Evolutionary conservation across 2,329 filamentous ascomycete genomes (phyloP), one percentile per base, ranked within the genome.

Genomic region (Colletotrichum camelliae): DNA sequence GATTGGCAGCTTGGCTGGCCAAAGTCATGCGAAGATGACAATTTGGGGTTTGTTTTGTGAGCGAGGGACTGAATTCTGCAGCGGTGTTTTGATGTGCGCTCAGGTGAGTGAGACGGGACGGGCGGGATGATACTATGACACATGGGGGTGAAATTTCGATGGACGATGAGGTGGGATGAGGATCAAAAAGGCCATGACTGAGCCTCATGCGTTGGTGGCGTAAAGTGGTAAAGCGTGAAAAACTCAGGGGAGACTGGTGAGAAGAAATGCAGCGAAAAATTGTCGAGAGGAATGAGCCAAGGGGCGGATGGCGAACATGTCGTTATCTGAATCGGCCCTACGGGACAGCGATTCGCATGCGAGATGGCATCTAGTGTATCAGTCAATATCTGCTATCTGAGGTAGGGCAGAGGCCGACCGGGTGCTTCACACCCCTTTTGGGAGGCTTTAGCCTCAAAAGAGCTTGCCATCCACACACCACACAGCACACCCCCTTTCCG

Each of bases 241-340:
- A 29, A 60, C n/a, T 57, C 65, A 43, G 57, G 15, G 31, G 39
- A 33, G 15, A 27, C 29, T 7, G 15, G 10, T 21, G 18, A 33
- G 29, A 33, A 75, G 24, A 33, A 27, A 27, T 37, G 15, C 24
- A 31, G 60, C n/a, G 29, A 48, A 35, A 62, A 70, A 29, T 15
- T 15, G 27, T 60, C 57, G 9, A 60, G 18, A 18, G 31, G 39
- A 52, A 57, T 35, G 72, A 35, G 43, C 27, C 66, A 33, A 71
- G 61, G 24, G 35, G 35, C 43, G 39, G 62, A 58, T 57, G 62
- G 13, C 39, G 37, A 57, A 62, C 60, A 35, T 60, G 67, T 31
- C 48, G 70, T 68, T 73, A 75, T 75, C 70, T 73, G 57, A 75
- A 75, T 73, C 74, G 74, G 74, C 70, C 74, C 74, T 73, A 65